Conservation (phyloP, 2,329 filamentous ascomycete genomes). For the Phialophora verrucosa region DNA sequence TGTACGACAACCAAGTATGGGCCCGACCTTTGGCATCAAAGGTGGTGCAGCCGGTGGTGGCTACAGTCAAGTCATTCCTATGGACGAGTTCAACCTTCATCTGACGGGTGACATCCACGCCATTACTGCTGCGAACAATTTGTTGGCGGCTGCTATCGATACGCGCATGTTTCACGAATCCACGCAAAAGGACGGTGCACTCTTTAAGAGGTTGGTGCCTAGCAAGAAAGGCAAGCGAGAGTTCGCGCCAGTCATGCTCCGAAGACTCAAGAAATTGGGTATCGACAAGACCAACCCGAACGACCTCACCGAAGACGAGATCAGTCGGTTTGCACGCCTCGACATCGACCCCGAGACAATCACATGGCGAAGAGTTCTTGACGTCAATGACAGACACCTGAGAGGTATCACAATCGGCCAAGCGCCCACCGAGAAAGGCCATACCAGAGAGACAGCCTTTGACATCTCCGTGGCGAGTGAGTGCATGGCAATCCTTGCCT, state of each 20-base stretch:
- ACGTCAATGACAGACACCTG: slow-evolving; percentile 95
- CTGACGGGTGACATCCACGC: slow-evolving; percentile 97
- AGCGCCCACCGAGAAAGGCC: slow-evolving; percentile 87
- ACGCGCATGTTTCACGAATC: slow-evolving; percentile 98
- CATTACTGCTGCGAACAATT: slow-evolving; percentile 94
- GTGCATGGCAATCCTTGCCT: slow-evolving; percentile 96
- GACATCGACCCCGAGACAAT: slow-evolving; percentile 98
- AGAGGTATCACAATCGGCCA: slow-evolving; percentile 87
- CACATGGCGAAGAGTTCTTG: slow-evolving; percentile 93
- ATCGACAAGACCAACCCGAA: slow-evolving; percentile 95
- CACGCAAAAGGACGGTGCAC: slow-evolving; percentile 85
- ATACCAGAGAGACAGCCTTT: slow-evolving; percentile 87
- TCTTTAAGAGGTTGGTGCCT: slow-evolving; percentile 88
- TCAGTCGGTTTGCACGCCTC: slow-evolving; percentile 83
- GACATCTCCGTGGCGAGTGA: slow-evolving; percentile 98
- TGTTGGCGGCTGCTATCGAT: slow-evolving; percentile 93
- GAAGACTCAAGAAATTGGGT: slow-evolving; percentile 90
- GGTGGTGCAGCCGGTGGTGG: slow-evolving; percentile 95
- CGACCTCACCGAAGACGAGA: slow-evolving; percentile 87
- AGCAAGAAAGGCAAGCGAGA: slow-evolving; percentile 85
- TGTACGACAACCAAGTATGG: slow-evolving; percentile 94
- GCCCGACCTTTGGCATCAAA: slow-evolving; percentile 98
- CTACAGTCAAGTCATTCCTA: slow-evolving; percentile 98
- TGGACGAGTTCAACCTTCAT: slow-evolving; percentile 99
- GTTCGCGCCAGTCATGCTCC: slow-evolving; percentile 90